A percentile compares a stretch with the other conserved stretches of the same genome.
Evolutionary conservation across 164 flowering plant genomes (phyloP).

Genomic region (Cinnamomum micranthum): DNA sequence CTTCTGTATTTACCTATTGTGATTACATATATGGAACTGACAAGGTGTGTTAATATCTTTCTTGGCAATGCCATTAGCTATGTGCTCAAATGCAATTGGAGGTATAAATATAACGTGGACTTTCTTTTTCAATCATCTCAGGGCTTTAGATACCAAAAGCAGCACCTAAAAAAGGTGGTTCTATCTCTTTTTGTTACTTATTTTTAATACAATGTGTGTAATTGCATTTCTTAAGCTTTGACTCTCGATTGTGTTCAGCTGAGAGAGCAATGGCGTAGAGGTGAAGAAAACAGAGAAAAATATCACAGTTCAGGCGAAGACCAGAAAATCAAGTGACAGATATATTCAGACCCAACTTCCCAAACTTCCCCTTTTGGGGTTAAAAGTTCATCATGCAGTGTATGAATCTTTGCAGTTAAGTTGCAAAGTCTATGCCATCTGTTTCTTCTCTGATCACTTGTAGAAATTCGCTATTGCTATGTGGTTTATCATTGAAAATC

Average conservation of each 20-base stretch:
- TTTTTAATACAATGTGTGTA: no score
- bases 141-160: conserved; percentile 86
- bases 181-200: not conserved
- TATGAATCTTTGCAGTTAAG: not conserved
- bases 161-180: conserved; percentile 59
- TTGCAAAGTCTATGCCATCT: conserved; percentile 5
- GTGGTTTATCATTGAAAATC: not conserved
- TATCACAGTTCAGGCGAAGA: conserved; percentile 13
- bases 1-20: conserved; percentile 92
- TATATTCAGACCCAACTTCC: not conserved
- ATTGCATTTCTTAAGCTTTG: not conserved
- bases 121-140: conserved; percentile 19
- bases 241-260: conserved; percentile 21
- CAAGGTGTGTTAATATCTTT: conserved; percentile 47
- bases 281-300: conserved; percentile 27
- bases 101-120: not conserved
- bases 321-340: conserved; percentile 36
- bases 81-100: not conserved
- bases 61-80: not conserved
- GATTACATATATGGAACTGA: conserved; percentile 94
- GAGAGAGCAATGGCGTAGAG: conserved; percentile 28
- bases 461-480: not conserved
- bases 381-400: not conserved
- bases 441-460: not conserved
- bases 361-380: not conserved